Percentiles rank a stretch among this genome's conserved stretches.
Conservation (phyloP, 257 asterid species). For the Leptodermis oblonga region DNA sequence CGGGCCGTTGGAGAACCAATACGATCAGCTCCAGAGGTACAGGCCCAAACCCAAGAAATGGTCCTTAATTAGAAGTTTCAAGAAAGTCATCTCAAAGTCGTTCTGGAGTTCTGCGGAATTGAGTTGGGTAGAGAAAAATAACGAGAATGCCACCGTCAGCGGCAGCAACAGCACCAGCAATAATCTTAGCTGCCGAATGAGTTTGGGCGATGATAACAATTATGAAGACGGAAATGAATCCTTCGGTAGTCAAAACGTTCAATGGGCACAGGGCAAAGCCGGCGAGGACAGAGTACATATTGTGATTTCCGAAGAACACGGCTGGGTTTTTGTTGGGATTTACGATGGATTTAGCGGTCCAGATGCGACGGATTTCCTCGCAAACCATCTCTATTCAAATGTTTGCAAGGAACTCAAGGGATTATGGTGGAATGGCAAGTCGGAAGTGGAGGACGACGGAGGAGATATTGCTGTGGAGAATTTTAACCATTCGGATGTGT, state of each 20-base stretch:
- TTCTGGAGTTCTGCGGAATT: slow-evolving; percentile 49
- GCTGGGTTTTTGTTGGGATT: slow-evolving; percentile 91
- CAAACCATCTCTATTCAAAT: slow-evolving; percentile 62
- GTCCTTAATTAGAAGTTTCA: slow-evolving; percentile 46
- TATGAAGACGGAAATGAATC: slow-evolving; percentile 53
- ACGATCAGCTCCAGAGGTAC: slow-evolving; percentile 70
- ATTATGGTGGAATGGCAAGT: slow-evolving; percentile 62
- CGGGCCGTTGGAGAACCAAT: slow-evolving; percentile 80
- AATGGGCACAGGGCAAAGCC: slow-evolving; percentile 99
- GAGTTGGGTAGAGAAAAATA: slow-evolving; percentile 25
- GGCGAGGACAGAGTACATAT: slow-evolving; percentile 93
- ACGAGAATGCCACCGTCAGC: slow-evolving; percentile 27
- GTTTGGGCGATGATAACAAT: slow-evolving; percentile 66
- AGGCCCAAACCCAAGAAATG: slow-evolving; percentile 61
- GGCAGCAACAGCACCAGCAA: slow-evolving; percentile 42
- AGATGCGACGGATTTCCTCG: slow-evolving; percentile 85
- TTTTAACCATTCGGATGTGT: slow-evolving; percentile 61
- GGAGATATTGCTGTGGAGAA: slow-evolving; percentile 21
- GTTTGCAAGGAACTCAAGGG: slow-evolving; percentile 82
- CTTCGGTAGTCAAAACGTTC: slow-evolving; percentile 69
- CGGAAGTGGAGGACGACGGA: slow-evolving; percentile 22
- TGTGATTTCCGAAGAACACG: slow-evolving; percentile 81
- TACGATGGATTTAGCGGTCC: slow-evolving; percentile 94
- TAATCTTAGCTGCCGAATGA: slow-evolving; percentile 57
- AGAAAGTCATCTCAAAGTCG: slow-evolving; percentile 48